These are phyloP conservation scores for Aleurites moluccanus DNA, from an alignment of 441 rosid species.

Conservation along the genomic window DNA sequence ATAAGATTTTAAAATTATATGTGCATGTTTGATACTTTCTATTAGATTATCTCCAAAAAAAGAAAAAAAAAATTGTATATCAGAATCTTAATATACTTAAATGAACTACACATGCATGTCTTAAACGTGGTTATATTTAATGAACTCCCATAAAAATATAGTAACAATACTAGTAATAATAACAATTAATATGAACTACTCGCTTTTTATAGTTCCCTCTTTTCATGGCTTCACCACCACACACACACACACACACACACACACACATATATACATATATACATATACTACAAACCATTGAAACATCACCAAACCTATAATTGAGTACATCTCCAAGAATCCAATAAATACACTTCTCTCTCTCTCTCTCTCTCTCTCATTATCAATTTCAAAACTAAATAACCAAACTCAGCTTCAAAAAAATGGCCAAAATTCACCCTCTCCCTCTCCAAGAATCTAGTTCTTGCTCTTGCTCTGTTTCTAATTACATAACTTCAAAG, in stretches of 20 bases:
- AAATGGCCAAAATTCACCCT: conserved; percentile 36
- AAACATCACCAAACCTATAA: not conserved
- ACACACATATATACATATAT: no score
- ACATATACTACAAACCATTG: not conserved
- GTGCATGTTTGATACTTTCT: not conserved
- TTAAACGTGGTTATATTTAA: conserved; percentile 11
- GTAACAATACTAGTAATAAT: not conserved
- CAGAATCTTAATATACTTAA: not conserved
- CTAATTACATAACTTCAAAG: conserved; percentile 35
- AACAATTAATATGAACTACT: not conserved
- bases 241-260: no score
- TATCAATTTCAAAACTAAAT: no score
- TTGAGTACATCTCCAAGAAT: not conserved
- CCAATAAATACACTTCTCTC: not conserved
- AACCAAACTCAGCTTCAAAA: not conserved
- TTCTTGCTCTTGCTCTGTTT: conserved; percentile 21
- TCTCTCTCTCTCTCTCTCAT: not conserved
- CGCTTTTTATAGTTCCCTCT: not conserved
- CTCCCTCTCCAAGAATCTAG: not conserved
- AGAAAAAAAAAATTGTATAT: not conserved
- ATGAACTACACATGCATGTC: not conserved
- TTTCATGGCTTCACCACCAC: not conserved
- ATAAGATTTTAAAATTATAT: not conserved
- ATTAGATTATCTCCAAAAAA: not conserved
- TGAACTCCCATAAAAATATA: not conserved